Evolutionary conservation across 805 yeast genomes (phyloP).

Genomic region (Lachancea sp.): DNA sequence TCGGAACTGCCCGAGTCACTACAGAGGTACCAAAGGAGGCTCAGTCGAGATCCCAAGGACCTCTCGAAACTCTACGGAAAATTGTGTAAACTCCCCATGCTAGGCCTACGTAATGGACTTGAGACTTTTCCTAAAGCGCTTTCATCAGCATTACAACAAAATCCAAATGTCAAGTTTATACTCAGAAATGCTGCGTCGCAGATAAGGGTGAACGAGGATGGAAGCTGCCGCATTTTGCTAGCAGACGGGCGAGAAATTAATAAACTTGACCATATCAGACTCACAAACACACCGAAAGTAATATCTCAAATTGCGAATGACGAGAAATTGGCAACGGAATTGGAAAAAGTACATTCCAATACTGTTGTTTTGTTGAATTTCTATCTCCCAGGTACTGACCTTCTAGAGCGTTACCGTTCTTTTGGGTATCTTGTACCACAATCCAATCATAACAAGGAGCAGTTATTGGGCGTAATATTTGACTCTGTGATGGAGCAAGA

Average conservation of each 20-base stretch:
- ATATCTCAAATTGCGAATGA: conserved; percentile 34
- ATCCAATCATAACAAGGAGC: conserved; percentile 41
- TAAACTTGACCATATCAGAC: conserved; percentile 50
- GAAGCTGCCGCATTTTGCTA: conserved; percentile 13
- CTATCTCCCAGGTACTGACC: conserved; percentile 43
- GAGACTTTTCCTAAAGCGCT: conserved; percentile 45
- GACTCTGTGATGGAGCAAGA: conserved; percentile 78
- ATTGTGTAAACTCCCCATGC: conserved; percentile 54
- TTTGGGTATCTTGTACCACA: conserved; percentile 86
- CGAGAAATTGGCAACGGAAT: conserved; percentile 15
- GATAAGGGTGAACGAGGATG: conserved; percentile 13
- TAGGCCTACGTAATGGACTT: conserved; percentile 52
- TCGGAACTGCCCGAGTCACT: conserved; percentile 28
- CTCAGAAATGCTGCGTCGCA: conserved; percentile 1
- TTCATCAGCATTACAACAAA: conserved; percentile 32
- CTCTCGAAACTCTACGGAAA: conserved; percentile 33
- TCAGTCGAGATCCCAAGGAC: conserved; percentile 36
- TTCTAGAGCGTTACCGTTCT: conserved; percentile 46
- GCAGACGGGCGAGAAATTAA: conserved; percentile 8
- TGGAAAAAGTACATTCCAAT: conserved; percentile 30
- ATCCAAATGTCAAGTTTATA: conserved; percentile 31
- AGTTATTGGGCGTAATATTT: conserved; percentile 78
- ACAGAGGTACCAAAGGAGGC: conserved; percentile 34
- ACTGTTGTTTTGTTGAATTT: conserved; percentile 67
- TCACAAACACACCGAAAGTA: conserved; percentile 46